Evolutionary conservation across 1,284 basidiomycete genomes (phyloP), one percentile per base, ranked within the genome.

Genomic region (Rhodotorula sp.): DNA sequence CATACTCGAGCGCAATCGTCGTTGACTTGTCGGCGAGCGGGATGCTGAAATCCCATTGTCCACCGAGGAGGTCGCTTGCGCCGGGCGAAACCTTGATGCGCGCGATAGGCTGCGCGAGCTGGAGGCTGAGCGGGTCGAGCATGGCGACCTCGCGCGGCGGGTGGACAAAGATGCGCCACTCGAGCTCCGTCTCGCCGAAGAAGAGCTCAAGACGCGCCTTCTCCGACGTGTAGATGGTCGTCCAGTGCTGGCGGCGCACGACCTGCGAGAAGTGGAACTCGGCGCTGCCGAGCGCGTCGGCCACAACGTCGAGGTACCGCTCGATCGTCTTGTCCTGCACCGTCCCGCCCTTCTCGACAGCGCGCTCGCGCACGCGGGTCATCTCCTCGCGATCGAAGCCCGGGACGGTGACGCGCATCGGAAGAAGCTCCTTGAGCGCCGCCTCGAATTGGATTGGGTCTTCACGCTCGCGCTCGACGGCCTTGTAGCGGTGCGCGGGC

Each of bases 181-280:
- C 91, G 0, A 91, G 89, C 65, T 88, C 87, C 75, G 88, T 85
- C 9, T 88, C 88, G 77, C 92, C 87, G 17, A 97, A 84, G 64
- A 87, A 85, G 19, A 97, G 85, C 78, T 96, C 91, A 48, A 96
- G 85, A 1, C 82, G 84, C 5, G 90, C 93, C 0, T 84, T 80
- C 0, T 89, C 84, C 0, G 91, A 91, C 71, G 89, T 88, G 81
- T 92, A 97, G 17, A 88, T 84, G 0, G 87, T 91, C 44, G 87
- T 88, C 94, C 95, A 97, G 54, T 89, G 87, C 74, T 91, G 89
- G 80, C 95, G 93, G 48, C 95, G 88, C 80, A 91, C 93, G 49
- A 91, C 85, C 75, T 90, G 89, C n/a, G 89, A 87, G 80, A 95
- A 97, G 44, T 90, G 88, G 64, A 95, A 85, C 74, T 85, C 87